These are phyloP conservation scores for Colletotrichum nymphaeae DNA, from an alignment of 2,329 filamentous ascomycete species.

Conservation along the genomic window DNA sequence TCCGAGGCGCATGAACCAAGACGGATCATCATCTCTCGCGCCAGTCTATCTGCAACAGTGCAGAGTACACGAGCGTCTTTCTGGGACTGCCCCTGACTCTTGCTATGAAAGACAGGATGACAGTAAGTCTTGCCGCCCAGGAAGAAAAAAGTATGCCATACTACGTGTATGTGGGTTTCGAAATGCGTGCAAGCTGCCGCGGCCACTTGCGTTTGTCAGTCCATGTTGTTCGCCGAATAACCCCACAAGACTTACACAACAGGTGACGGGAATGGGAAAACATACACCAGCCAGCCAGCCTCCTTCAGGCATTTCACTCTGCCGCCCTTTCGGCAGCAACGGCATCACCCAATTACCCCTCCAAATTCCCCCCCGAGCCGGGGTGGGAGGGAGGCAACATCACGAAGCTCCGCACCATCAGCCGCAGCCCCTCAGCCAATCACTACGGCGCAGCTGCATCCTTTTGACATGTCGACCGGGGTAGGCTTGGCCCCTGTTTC, in stretches of 20 bases:
- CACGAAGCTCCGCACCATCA: slow-evolving; percentile 16
- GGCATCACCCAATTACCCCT: slow-evolving; percentile 12
- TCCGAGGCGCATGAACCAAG: slow-evolving; percentile 28
- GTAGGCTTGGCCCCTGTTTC: slow-evolving; percentile 34
- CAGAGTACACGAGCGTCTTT: slow-evolving; percentile 3
- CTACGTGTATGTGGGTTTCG: not conserved
- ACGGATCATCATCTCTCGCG: slow-evolving; percentile 26
- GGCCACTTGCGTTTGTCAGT: slow-evolving; percentile 5
- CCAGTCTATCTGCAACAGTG: slow-evolving; percentile 29
- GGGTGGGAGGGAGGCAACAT: slow-evolving; percentile 1
- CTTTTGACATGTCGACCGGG: slow-evolving; percentile 26
- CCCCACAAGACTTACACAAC: not conserved
- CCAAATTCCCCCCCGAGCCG: slow-evolving; percentile 6
- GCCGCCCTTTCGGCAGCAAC: slow-evolving; percentile 26
- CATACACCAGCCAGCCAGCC: slow-evolving; percentile 1
- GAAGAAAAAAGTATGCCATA: not conserved
- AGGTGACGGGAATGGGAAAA: not conserved
- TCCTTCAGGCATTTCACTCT: not conserved
- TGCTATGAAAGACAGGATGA: slow-evolving; percentile 18
- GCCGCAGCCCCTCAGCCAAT: slow-evolving; percentile 33
- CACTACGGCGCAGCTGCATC: slow-evolving; percentile 17
- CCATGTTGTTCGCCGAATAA: not conserved
- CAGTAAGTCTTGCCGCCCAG: not conserved
- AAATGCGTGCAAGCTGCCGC: not conserved
- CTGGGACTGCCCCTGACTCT: slow-evolving; percentile 16